These are phyloP conservation scores for Bacidia gigantensis DNA, from an alignment of 495 filamentous ascomycete species.

Conservation along the genomic window DNA sequence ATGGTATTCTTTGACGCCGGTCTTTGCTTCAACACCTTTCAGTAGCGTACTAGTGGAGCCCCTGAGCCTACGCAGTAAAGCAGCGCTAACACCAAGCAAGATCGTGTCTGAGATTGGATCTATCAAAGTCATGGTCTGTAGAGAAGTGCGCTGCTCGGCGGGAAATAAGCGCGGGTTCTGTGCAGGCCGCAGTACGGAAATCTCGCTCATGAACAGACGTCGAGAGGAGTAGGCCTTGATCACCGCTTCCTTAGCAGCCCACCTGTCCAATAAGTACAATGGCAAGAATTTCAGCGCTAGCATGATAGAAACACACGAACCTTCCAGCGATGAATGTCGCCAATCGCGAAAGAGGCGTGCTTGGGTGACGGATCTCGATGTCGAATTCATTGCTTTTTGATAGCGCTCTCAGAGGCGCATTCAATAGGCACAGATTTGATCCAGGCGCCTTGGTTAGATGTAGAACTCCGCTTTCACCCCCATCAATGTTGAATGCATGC, in stretches of 20 bases:
- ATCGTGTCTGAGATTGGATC: conserved; percentile 12
- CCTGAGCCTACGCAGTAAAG: conserved; percentile 5
- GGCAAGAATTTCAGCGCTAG: not conserved
- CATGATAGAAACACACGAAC: conserved; percentile 21
- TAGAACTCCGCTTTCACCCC: too few species aligned
- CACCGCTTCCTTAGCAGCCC: conserved; percentile 52
- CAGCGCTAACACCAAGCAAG: conserved; percentile 6
- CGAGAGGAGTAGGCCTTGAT: conserved; percentile 42
- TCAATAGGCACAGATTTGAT: too few species aligned
- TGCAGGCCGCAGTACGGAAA: conserved; percentile 24
- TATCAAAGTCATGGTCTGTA: conserved; percentile 11
- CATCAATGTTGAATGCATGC: not conserved
- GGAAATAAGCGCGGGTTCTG: not conserved
- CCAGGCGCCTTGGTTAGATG: too few species aligned
- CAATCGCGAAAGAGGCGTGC: conserved; percentile 10
- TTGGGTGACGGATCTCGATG: not conserved
- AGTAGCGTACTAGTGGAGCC: not conserved
- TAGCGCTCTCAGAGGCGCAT: not conserved
- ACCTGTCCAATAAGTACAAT: conserved; percentile 22
- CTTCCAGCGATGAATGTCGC: conserved; percentile 35
- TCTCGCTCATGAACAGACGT: conserved; percentile 31
- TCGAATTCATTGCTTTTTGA: not conserved
- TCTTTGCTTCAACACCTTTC: not conserved
- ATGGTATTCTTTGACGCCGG: not conserved
- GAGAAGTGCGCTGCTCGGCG: not conserved